phyloP scores from a whole-genome alignment of 202 grass and related monocot genomes.

The Dendrocalamus latiflorus region DNA sequence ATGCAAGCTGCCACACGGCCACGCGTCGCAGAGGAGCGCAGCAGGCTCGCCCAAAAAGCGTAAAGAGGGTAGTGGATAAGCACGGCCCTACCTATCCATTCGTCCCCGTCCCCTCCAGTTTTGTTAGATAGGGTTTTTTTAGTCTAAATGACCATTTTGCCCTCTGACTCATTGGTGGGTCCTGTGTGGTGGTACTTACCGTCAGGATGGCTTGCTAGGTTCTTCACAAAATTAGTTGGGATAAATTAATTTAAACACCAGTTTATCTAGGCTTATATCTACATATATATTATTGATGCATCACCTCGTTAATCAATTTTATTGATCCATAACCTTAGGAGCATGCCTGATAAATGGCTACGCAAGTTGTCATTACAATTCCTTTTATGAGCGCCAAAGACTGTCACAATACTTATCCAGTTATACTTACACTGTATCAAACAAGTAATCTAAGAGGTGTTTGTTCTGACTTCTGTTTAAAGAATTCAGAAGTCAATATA shows the following conservation, averaged over 20 bases:
- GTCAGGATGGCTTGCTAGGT: neutral
- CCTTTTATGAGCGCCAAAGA: neutral
- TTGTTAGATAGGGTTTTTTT: neutral
- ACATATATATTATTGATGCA: too few species aligned
- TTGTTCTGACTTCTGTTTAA: fast-evolving
- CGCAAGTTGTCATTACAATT: neutral
- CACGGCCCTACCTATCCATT: slow-evolving; percentile 28
- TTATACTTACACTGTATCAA: neutral
- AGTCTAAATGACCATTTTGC: neutral
- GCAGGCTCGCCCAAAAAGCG: neutral
- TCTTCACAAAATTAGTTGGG: neutral
- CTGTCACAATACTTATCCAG: neutral
- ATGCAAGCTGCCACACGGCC: neutral
- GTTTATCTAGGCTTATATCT: neutral
- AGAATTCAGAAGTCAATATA: too few species aligned
- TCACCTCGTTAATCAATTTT: neutral
- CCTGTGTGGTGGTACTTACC: neutral
- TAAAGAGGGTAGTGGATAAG: slow-evolving; percentile 24
- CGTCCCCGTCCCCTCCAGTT: neutral
- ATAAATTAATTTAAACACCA: neutral
- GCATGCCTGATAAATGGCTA: neutral
- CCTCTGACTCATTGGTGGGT: neutral
- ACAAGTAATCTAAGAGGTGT: neutral
- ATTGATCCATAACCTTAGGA: neutral
- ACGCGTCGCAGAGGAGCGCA: neutral